Evolutionary conservation across 257 asterid genomes (phyloP).

Genomic region (Penstemon davidsonii): DNA sequence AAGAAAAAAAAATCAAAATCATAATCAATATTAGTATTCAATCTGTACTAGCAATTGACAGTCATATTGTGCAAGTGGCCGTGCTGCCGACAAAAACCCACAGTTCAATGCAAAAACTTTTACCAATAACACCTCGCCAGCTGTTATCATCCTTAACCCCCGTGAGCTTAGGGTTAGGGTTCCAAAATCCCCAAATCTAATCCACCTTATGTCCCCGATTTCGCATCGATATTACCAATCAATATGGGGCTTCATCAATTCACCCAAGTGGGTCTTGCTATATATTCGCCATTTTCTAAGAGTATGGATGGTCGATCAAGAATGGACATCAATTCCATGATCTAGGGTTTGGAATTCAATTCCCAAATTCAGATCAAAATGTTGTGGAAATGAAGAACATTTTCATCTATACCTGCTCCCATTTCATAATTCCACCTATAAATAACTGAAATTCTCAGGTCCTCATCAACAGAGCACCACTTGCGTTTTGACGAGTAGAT

Average conservation of each 20-base stretch:
- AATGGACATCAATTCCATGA: constrained; percentile 19
- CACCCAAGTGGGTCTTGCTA: constrained; percentile 10
- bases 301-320: neutral
- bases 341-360: constrained; percentile 20
- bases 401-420: neutral
- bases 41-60: neutral
- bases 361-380: constrained; percentile 32
- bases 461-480: neutral
- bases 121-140: constrained; percentile 35
- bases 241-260: constrained; percentile 24
- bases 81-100: constrained; percentile 9
- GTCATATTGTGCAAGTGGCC: neutral
- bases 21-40: too few relatives aligned
- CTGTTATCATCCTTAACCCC: constrained; percentile 32
- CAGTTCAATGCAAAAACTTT: constrained; percentile 27
- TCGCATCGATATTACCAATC: constrained; percentile 41
- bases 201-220: constrained; percentile 22
- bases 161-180: constrained; percentile 41
- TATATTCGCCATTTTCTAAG: constrained; percentile 2
- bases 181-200: constrained; percentile 24
- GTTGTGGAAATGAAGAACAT: constrained; percentile 10
- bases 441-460: neutral
- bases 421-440: neutral
- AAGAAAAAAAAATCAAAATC: too few relatives aligned
- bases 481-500: neutral